Conservation (phyloP, 805 yeast species). For the Debaryomyces tyrocola region DNA sequence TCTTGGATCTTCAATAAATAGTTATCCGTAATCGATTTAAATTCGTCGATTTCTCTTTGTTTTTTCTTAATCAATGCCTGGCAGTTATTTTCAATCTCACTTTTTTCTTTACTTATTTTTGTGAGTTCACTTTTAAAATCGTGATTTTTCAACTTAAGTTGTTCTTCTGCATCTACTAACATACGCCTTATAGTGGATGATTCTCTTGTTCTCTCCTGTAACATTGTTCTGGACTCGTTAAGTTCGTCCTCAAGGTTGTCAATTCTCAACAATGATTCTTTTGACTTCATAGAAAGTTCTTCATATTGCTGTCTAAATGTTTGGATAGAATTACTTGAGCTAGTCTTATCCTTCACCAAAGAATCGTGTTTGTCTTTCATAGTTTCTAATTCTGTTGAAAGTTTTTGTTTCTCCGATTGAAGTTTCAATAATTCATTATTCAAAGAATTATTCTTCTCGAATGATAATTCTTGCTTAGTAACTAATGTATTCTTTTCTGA, state of each 20-base stretch:
- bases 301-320: conserved; percentile 65
- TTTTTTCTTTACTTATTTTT: conserved; percentile 59
- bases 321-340: conserved; percentile 41
- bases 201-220: conserved; percentile 83
- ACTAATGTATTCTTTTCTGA: conserved; percentile 42
- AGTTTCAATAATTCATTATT: conserved; percentile 39
- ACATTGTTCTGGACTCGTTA: conserved; percentile 65
- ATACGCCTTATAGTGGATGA: conserved; percentile 68
- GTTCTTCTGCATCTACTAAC: conserved; percentile 66
- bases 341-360: conserved; percentile 31
- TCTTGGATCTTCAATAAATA: conserved; percentile 41
- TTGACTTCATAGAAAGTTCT: conserved; percentile 63
- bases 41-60: conserved; percentile 66
- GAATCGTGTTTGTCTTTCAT: conserved; percentile 36
- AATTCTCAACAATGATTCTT: conserved; percentile 59
- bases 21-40: conserved; percentile 41
- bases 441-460: conserved; percentile 29
- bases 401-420: conserved; percentile 43
- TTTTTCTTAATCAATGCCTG: conserved; percentile 51
- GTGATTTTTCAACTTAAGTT: conserved; percentile 47
- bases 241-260: conserved; percentile 81
- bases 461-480: conserved; percentile 41
- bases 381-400: conserved; percentile 40
- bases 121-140: conserved; percentile 56
- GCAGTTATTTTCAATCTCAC: conserved; percentile 54